Conservation (phyloP, 129 eudicot genomes). For the sunflower (Helianthus annuus) region DNA sequence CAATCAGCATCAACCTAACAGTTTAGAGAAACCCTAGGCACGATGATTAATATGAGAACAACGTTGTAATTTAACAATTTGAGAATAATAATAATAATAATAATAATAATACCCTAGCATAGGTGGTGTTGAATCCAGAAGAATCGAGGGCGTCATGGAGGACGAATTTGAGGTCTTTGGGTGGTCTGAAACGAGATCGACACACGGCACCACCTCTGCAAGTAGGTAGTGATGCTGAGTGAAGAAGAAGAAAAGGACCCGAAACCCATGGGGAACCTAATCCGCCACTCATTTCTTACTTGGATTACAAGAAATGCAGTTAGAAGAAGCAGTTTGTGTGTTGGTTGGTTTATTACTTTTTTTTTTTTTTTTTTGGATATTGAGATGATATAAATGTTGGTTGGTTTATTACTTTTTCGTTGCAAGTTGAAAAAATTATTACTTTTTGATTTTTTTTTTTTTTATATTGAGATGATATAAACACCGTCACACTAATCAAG, state of each 20-base stretch:
- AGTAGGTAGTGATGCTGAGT: not conserved
- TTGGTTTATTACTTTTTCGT: too few relatives aligned
- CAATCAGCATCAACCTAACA: constrained; percentile 4
- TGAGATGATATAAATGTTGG: too few relatives aligned
- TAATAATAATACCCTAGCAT: constrained; percentile 55
- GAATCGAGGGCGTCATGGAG: constrained; percentile 85
- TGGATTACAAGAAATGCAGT: not conserved
- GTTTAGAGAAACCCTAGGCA: not conserved
- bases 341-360: not conserved
- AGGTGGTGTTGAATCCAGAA: constrained; percentile 63
- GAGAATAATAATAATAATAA: too few relatives aligned
- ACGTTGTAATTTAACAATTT: not conserved
- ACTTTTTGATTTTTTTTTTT: too few relatives aligned
- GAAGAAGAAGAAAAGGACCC: constrained; percentile 29
- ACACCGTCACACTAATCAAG: too few relatives aligned
- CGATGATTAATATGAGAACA: not conserved
- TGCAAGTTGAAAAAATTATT: too few relatives aligned
- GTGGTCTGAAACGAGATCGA: constrained; percentile 37
- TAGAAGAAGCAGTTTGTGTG: not conserved
- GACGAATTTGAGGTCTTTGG: constrained; percentile 53
- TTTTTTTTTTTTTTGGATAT: too few relatives aligned
- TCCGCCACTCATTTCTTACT: constrained; percentile 34
- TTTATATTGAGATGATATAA: too few relatives aligned
- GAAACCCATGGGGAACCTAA: constrained; percentile 46
- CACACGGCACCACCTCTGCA: constrained; percentile 27